Percentiles rank a stretch among this genome's conserved stretches.
Conservation (phyloP, 2,329 filamentous ascomycete species). For the Penicillium concentricum region DNA sequence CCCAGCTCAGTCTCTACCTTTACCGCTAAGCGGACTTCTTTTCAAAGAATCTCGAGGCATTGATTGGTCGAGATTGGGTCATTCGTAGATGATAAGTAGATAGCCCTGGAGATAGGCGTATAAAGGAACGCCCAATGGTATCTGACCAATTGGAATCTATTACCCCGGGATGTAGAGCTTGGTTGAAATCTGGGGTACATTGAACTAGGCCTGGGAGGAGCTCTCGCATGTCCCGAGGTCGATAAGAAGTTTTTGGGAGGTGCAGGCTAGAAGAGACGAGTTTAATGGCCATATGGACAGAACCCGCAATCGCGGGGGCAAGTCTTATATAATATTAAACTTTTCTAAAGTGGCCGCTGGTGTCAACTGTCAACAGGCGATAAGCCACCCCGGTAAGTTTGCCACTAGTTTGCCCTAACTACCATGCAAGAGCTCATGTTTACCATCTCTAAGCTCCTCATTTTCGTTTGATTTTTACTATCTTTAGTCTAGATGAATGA, state of each 20-base stretch:
- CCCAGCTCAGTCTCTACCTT: slow-evolving; percentile 2
- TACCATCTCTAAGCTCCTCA: neutral
- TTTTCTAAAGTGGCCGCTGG: neutral
- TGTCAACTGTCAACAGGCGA: neutral
- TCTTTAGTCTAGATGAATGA: neutral
- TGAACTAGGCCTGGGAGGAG: slow-evolving; percentile 11
- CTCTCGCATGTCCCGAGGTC: neutral
- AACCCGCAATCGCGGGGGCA: fast-evolving
- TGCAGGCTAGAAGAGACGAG: fast-evolving
- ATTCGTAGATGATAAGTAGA: slow-evolving; percentile 2
- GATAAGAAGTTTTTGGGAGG: neutral
- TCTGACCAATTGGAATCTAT: slow-evolving; percentile 9
- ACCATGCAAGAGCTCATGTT: neutral
- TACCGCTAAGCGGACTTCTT: neutral
- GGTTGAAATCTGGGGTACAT: slow-evolving; percentile 14
- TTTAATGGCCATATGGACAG: neutral
- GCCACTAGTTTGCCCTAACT: slow-evolving; percentile 2
- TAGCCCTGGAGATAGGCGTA: slow-evolving; percentile 7
- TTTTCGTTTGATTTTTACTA: neutral
- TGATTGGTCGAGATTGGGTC: slow-evolving; percentile 12
- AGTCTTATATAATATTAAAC: fast-evolving
- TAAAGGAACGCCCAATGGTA: slow-evolving; percentile 6
- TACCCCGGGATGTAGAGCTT: slow-evolving; percentile 6
- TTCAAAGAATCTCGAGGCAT: slow-evolving; percentile 12
- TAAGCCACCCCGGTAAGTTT: neutral